Base-by-base conservation (phyloP, 176 grass and related monocot genomes). In the Aegilops umbellulata region DNA sequence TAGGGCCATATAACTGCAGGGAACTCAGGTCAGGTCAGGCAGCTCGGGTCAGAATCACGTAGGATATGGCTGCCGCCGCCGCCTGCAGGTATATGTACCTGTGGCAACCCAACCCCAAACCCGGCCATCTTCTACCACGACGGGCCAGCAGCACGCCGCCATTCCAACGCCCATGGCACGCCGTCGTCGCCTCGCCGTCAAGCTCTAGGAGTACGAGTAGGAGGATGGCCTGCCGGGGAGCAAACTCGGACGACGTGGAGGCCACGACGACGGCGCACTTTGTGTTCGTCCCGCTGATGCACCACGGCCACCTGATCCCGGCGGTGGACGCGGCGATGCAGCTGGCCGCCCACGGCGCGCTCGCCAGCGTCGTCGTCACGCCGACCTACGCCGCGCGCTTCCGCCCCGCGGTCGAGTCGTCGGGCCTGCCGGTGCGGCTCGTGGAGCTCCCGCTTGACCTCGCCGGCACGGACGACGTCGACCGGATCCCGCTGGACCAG, bases 271-370 rank as follows among this genome's bases (percentile, higher is more conserved):
- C 55, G 11, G 42, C 86, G 82, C 89, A 94, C 87, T 94, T 92
- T 36, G 80, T 92, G 29, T 81, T 94, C 66, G 84, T 94, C 23
- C 92, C 87, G 69, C 70, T 91, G 30, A 71, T 83, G 62, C 53
- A 73, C 29, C 80, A 91, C 69, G 92, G 92, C 12, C 92, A 94
- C 57, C 53, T 94, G 4, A 94, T 92, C 49, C 92, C 92, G 0
- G 75, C 90, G 34, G 72, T 93, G 2, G 92, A 93, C 85, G 88
- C 82, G 2, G 92, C 88, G 9, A 22, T 81, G 61, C 86, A 86
- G 35, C 86, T 93, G 0, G 78, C 92, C 22, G 16, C 69, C 47
- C 88, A 86, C 71, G 86, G 88, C 36, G 82, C 89, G 11, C 0
- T 46, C 14, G 64, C 80, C 41, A 93, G 82, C 86, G 16, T 93